A percentile compares a stretch with the other conserved stretches of the same genome.
phyloP scores from a whole-genome alignment of 2,329 filamentous ascomycete genomes.

The Alternaria infectoria region DNA sequence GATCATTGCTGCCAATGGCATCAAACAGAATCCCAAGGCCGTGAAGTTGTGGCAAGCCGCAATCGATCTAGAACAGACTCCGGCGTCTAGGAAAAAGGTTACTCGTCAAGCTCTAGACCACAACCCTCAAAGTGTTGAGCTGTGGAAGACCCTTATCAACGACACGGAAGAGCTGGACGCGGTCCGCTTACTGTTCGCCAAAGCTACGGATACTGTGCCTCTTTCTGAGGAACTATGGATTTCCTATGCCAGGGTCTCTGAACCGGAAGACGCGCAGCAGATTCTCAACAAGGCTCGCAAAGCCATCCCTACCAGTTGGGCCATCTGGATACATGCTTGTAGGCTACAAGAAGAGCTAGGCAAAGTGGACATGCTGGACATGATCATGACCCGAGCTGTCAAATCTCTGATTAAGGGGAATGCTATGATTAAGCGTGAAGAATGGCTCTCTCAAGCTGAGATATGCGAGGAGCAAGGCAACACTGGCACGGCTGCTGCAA shows the following conservation, averaged over 20 bases:
- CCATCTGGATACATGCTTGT: constrained; percentile 96
- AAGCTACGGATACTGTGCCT: constrained; percentile 94
- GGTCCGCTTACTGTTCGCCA: constrained; percentile 85
- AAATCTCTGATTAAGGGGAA: constrained; percentile 87
- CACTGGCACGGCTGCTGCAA: constrained; percentile 82
- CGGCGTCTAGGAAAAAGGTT: constrained; percentile 87
- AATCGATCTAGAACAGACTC: constrained; percentile 86
- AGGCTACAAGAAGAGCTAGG: constrained; percentile 90
- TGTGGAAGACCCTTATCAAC: constrained; percentile 99
- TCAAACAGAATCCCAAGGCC: constrained; percentile 87
- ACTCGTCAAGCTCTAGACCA: constrained; percentile 89
- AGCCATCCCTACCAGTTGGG: constrained; percentile 88
- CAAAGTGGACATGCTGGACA: constrained; percentile 73
- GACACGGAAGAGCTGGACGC: constrained; percentile 89
- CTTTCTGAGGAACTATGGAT: constrained; percentile 95
- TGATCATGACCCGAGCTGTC: constrained; percentile 93
- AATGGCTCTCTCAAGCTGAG: constrained; percentile 95
- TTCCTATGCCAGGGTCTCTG: constrained; percentile 86
- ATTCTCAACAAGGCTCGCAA: constrained; percentile 95
- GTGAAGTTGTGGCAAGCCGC: constrained; percentile 94
- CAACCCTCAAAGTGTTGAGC: constrained; percentile 88
- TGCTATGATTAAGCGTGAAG: constrained; percentile 95
- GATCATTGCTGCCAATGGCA: constrained; percentile 90
- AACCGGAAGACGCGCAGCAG: constrained; percentile 88
- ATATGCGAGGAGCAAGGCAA: constrained; percentile 93